These are phyloP conservation scores for Corylus heterophylla DNA, from an alignment of 306 rosid genomes.

Conservation along the genomic window DNA sequence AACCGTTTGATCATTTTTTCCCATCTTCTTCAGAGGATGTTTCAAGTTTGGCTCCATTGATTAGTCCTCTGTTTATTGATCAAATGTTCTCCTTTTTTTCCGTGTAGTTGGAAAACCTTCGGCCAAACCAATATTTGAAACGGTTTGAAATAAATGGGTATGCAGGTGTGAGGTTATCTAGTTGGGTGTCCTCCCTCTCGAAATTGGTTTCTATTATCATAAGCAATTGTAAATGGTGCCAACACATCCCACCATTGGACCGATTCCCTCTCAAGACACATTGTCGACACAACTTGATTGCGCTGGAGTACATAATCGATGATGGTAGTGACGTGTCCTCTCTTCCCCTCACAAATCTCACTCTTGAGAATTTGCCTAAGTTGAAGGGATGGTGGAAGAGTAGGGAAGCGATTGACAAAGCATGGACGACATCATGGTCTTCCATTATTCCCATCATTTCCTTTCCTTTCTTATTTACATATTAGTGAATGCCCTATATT, in stretches of 20 bases:
- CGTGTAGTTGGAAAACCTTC: conserved; percentile 20
- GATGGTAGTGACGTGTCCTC: conserved; percentile 1
- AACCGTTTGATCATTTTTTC: too few species aligned
- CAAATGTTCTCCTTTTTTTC: too few species aligned
- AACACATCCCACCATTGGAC: conserved; percentile 2
- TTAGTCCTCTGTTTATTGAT: too few species aligned
- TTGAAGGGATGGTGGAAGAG: conserved; percentile 31
- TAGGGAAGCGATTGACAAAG: too few species aligned
- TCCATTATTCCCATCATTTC: too few species aligned
- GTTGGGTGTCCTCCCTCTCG: conserved; percentile 18
- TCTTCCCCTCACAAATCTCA: conserved; percentile 3
- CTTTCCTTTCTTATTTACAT: too few species aligned
- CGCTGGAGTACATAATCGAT: conserved; percentile 10
- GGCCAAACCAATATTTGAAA: conserved; percentile 16
- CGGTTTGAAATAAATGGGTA: background rate
- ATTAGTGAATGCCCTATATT: too few species aligned
- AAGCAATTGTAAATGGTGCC: background rate
- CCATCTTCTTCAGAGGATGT: too few species aligned
- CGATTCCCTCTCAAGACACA: conserved; percentile 23
- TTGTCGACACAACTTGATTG: accelerated
- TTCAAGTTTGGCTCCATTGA: too few species aligned
- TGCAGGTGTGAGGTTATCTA: background rate
- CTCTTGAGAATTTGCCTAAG: background rate
- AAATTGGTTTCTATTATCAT: conserved; percentile 6
- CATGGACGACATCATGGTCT: too few species aligned